A percentile compares a stretch with the other conserved stretches of the same genome.
These are phyloP conservation scores for Euphrasia confusa DNA, from an alignment of 257 asterid genomes.

Conservation along the genomic window DNA sequence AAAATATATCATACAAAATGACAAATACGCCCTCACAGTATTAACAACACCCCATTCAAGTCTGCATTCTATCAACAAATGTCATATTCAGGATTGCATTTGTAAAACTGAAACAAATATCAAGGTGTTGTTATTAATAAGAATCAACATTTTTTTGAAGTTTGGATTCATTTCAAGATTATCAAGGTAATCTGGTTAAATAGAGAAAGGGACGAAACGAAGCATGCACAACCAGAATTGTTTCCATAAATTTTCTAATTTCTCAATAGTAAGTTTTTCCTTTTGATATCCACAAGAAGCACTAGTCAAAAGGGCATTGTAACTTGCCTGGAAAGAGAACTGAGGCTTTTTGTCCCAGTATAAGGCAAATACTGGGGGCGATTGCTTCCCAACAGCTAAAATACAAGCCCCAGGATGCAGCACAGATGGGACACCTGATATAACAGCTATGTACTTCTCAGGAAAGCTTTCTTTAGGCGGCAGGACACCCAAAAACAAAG, in stretches of 20 bases:
- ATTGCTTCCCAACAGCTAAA: conserved; percentile 84
- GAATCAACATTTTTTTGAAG: neutral
- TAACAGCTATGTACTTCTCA: conserved; percentile 76
- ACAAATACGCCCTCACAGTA: neutral
- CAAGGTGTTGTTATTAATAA: neutral
- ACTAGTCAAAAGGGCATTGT: conserved; percentile 16
- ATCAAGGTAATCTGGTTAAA: neutral
- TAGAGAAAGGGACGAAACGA: conserved; percentile 4
- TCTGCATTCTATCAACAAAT: neutral
- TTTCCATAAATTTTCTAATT: conserved; percentile 4
- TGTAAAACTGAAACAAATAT: neutral
- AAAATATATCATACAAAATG: neutral
- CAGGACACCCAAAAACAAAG: conserved; percentile 79
- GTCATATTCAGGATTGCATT: neutral
- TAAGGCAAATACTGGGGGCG: conserved; percentile 71
- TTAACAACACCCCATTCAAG: neutral
- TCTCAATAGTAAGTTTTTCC: neutral
- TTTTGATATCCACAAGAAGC: conserved; percentile 7
- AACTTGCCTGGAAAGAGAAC: conserved; percentile 87
- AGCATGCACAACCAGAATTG: conserved; percentile 2
- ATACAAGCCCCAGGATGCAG: conserved; percentile 95
- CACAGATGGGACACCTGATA: conserved; percentile 75
- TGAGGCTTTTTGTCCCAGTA: conserved; percentile 95
- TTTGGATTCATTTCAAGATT: neutral
- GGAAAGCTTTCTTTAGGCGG: conserved; percentile 95